Conservation (phyloP, 2,329 filamentous ascomycete species). For the Aspergillus oerlinghausenensis region DNA sequence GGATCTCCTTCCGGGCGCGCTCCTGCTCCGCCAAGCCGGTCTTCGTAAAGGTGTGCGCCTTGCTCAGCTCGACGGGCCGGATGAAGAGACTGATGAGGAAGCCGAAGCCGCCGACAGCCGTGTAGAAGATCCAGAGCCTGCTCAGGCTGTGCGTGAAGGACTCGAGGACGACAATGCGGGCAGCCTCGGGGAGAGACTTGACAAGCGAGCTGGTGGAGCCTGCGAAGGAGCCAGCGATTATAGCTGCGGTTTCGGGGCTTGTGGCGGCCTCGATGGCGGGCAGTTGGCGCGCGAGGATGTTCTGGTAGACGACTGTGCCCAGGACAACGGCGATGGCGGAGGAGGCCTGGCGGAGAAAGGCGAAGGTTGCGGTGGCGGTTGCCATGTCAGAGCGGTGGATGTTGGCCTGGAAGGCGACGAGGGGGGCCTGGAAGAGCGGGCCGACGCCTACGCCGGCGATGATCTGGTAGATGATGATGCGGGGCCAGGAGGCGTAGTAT, state of each 20-base stretch:
- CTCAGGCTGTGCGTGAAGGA: slow-evolving; percentile 42
- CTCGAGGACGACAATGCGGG: slow-evolving; percentile 36
- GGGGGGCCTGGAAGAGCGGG: slow-evolving; percentile 58
- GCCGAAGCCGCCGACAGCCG: slow-evolving; percentile 31
- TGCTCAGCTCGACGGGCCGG: slow-evolving; percentile 34
- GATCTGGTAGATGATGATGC: slow-evolving; percentile 53
- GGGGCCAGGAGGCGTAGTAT: slow-evolving; percentile 49
- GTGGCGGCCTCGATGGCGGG: slow-evolving; percentile 24
- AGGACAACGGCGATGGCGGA: slow-evolving; percentile 56
- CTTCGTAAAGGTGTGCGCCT: slow-evolving; percentile 40
- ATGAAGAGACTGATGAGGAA: slow-evolving; percentile 40
- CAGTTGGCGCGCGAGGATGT: slow-evolving; percentile 32
- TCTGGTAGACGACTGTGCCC: slow-evolving; percentile 48
- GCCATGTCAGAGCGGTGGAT: slow-evolving; percentile 59
- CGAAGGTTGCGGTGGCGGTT: slow-evolving; percentile 58
- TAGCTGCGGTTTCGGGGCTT: slow-evolving; percentile 23
- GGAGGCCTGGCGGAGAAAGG: slow-evolving; percentile 56
- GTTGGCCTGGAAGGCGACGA: slow-evolving; percentile 61
- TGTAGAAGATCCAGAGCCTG: slow-evolving; percentile 51
- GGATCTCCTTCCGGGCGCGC: slow-evolving; percentile 35
- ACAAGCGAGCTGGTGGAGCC: slow-evolving; percentile 34
- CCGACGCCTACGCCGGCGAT: slow-evolving; percentile 59
- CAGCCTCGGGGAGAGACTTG: slow-evolving; percentile 25
- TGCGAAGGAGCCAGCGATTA: slow-evolving; percentile 30
- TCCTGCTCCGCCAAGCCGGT: slow-evolving; percentile 45